Evolutionary conservation across 1,139 yeast species (phyloP).

Genomic region (Ogataea hybrid): DNA sequence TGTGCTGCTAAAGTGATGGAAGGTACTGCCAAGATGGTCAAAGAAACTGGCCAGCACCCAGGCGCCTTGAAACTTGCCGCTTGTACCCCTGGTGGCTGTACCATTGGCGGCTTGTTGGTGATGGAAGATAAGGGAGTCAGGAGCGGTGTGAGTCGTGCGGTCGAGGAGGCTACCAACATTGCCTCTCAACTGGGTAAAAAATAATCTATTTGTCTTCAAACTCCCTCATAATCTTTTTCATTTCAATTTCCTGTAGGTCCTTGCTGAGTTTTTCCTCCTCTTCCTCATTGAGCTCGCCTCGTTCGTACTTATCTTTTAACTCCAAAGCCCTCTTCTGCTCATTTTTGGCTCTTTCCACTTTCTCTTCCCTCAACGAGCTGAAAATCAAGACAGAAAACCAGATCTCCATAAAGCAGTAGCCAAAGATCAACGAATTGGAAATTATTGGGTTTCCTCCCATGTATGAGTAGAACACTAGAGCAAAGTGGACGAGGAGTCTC

Average conservation of each 20-base stretch:
- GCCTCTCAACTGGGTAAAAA: constrained; percentile 79
- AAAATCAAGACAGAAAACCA: constrained; percentile 70
- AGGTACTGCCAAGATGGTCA: constrained; percentile 94
- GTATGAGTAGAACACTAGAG: constrained; percentile 45
- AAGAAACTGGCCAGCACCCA: constrained; percentile 86
- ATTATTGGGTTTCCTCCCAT: constrained; percentile 41
- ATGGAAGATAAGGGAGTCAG: constrained; percentile 93
- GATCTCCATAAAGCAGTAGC: constrained; percentile 63
- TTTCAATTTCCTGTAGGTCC: constrained; percentile 28
- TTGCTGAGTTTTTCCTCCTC: constrained; percentile 23
- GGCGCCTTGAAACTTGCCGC: constrained; percentile 84
- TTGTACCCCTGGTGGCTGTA: constrained; percentile 98
- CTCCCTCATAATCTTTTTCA: constrained; percentile 30
- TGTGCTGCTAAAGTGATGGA: constrained; percentile 96
- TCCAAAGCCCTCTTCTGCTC: constrained; percentile 35
- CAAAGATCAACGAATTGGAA: constrained; percentile 61
- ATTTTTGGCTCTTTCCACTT: constrained; percentile 41
- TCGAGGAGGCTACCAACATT: constrained; percentile 85
- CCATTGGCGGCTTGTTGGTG: constrained; percentile 90
- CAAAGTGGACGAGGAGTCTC: constrained; percentile 58
- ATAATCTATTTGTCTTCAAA: constrained; percentile 28
- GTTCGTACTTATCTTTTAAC: constrained; percentile 29
- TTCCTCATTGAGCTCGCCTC: constrained; percentile 28
- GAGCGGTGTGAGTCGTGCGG: constrained; percentile 82
- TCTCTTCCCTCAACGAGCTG: constrained; percentile 65